These are phyloP conservation scores for Climacium dendroides DNA, from an alignment of 225 moss, liverwort and hornwort species.

Conservation along the genomic window DNA sequence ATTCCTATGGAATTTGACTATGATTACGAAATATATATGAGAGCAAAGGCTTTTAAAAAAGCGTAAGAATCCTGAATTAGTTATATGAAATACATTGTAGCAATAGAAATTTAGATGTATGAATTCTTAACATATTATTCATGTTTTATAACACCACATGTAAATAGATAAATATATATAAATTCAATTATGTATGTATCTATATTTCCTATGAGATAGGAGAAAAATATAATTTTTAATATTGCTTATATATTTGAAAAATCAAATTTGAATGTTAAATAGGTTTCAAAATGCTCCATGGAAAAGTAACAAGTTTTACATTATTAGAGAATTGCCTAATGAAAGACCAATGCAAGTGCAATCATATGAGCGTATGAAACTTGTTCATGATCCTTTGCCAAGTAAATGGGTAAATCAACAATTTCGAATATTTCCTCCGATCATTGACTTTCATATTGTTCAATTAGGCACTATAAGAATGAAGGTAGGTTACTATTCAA, in stretches of 20 bases:
- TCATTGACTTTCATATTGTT: conserved; percentile 43
- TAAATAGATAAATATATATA: neutral
- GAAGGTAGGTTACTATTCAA: conserved; percentile 23
- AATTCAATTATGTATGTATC: neutral
- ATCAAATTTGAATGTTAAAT: neutral
- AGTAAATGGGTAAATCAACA: conserved; percentile 30
- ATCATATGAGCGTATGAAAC: conserved; percentile 34
- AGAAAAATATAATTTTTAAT: too few relatives aligned
- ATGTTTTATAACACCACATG: neutral
- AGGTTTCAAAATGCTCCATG: conserved; percentile 40
- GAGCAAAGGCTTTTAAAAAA: conserved; percentile 21
- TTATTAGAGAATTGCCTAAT: conserved; percentile 24
- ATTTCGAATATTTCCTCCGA: conserved; percentile 52
- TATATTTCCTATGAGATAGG: too few relatives aligned
- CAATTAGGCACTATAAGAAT: conserved; percentile 57
- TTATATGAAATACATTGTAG: neutral
- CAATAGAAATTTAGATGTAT: neutral
- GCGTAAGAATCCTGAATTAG: neutral
- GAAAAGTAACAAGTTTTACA: conserved; percentile 30
- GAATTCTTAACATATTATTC: neutral
- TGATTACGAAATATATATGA: conserved; percentile 11
- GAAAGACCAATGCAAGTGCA: conserved; percentile 23
- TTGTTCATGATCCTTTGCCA: conserved; percentile 8
- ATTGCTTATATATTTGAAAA: neutral
- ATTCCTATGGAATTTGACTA: conserved; percentile 10